Evolutionary conservation across 768 basidiomycete species (phyloP), one percentile per base, ranked within the genome.

Genomic region (Pulveroboletus frians): DNA sequence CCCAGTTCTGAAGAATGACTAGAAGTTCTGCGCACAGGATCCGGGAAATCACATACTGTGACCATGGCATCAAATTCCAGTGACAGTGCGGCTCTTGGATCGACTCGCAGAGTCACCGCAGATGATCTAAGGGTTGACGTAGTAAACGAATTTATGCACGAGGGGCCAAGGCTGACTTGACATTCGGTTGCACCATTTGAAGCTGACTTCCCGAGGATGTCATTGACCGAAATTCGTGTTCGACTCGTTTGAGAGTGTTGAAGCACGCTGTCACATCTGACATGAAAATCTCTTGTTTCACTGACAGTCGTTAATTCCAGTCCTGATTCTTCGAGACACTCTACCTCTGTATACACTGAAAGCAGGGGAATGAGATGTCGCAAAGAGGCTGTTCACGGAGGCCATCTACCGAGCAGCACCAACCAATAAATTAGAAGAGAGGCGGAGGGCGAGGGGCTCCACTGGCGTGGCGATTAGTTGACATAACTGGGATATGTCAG

Each of bases 391-490:
- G 27, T 35, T 38, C 26, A 39, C 8, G 20, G 36, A 3, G 20
- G 26, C 4, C 39, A 58, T 79, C 51, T 66, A 92, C 92, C 92
- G 81, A 18, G 86, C 88, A 31, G 86, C 92, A 4, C 92, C 92
- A 52, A 94, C 84, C 76, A 95, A 83, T 37, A 95, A 70, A 62
- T 91, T 92, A 50, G 90, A 91, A 9, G 92, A 92, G 47, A 94
- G 71, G 54, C 92, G 76, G 48, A 95, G 70, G 2, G 92, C 92
- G 30, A 95, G 75, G 34, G 92, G 92, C 56, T 94, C 92, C 20
- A 75, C 67, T n/a, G 92, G 92, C 57, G 86, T 76, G 23, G 82
- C 78, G 45, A 95, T 92, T 34, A 92, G 76, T 32, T 75, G 78
- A 64, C 92, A 95, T 60, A 94, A 68, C 65, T 87, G 79, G 30